Conservation (phyloP, 2,329 filamentous ascomycete genomes). For the Cylindrodendrum hubeiense region DNA sequence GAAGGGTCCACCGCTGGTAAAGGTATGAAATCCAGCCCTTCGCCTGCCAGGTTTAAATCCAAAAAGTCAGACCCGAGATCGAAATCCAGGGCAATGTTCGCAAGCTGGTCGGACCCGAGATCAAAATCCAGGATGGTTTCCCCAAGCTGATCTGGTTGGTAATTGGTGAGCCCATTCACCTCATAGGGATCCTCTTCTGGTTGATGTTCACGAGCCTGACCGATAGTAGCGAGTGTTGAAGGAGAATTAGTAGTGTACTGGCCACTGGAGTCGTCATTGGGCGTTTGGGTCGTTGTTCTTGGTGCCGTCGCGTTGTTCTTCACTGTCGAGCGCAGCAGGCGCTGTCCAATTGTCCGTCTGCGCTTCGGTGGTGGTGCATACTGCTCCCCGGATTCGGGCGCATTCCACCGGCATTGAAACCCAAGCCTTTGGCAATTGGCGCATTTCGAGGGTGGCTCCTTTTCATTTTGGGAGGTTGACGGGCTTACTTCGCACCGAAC, state of each 20-base stretch:
- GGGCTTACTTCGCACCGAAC: slow-evolving; percentile 5
- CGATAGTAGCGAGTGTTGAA: no score
- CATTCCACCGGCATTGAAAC: slow-evolving; percentile 29
- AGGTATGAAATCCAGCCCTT: slow-evolving; percentile 32
- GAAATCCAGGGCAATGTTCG: not conserved
- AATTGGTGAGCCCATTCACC: no score
- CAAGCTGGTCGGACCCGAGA: not conserved
- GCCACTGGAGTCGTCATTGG: not conserved
- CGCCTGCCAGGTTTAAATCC: slow-evolving; percentile 23
- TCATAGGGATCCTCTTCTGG: no score
- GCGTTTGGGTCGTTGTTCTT: not conserved
- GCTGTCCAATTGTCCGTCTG: slow-evolving; percentile 16
- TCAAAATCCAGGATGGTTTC: not conserved
- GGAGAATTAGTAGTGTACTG: no score
- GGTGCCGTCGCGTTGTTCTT: not conserved
- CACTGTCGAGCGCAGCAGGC: not conserved
- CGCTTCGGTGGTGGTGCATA: slow-evolving; percentile 29
- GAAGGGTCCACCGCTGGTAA: slow-evolving; percentile 19
- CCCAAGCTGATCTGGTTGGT: not conserved
- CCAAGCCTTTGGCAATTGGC: slow-evolving; percentile 32
- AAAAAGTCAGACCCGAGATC: slow-evolving; percentile 16
- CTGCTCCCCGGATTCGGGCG: slow-evolving; percentile 23
- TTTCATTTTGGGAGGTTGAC: not conserved
- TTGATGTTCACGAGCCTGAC: no score
- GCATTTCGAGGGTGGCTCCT: slow-evolving; percentile 4